Evolutionary conservation across 2,329 filamentous ascomycete genomes (phyloP).

Genomic region (Phyllosticta citriasiana): DNA sequence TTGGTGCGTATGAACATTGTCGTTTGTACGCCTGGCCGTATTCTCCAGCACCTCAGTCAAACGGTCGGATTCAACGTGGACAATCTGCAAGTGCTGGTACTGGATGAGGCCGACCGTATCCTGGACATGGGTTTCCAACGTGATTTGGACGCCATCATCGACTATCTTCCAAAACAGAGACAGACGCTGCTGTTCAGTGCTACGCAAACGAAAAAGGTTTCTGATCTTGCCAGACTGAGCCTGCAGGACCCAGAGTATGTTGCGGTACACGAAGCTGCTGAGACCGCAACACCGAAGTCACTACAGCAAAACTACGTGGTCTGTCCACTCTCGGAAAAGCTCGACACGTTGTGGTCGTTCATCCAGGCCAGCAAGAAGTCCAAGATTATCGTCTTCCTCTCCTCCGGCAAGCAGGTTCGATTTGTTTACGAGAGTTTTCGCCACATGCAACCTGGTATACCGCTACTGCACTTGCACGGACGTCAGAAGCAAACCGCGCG

Average conservation of each 20-base stretch:
- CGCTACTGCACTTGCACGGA: constrained; percentile 84
- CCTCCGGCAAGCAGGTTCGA: constrained; percentile 89
- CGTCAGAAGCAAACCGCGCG: constrained; percentile 86
- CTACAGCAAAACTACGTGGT: constrained; percentile 88
- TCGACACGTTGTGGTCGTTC: constrained; percentile 89
- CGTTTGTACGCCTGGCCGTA: constrained; percentile 87
- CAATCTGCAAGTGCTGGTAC: constrained; percentile 81
- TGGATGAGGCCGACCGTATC: constrained; percentile 94
- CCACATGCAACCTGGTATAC: constrained; percentile 87
- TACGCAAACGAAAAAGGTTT: constrained; percentile 90
- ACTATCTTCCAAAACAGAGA: constrained; percentile 73
- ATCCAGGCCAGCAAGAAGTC: constrained; percentile 82
- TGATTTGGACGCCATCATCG: constrained; percentile 83
- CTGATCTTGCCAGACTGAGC: constrained; percentile 79
- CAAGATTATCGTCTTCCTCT: constrained; percentile 93
- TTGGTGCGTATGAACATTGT: constrained; percentile 91
- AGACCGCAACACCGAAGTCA: constrained; percentile 67
- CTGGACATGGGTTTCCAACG: constrained; percentile 95
- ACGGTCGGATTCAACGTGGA: constrained; percentile 83
- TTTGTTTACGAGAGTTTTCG: constrained; percentile 92
- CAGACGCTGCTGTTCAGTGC: constrained; percentile 95
- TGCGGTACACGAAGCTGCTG: constrained; percentile 77
- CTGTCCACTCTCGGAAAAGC: constrained; percentile 75
- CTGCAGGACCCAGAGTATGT: constrained; percentile 90
- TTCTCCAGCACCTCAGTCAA: constrained; percentile 92